phyloP scores from a whole-genome alignment of 495 filamentous ascomycete species.

The Lentithecium fluviatile region DNA sequence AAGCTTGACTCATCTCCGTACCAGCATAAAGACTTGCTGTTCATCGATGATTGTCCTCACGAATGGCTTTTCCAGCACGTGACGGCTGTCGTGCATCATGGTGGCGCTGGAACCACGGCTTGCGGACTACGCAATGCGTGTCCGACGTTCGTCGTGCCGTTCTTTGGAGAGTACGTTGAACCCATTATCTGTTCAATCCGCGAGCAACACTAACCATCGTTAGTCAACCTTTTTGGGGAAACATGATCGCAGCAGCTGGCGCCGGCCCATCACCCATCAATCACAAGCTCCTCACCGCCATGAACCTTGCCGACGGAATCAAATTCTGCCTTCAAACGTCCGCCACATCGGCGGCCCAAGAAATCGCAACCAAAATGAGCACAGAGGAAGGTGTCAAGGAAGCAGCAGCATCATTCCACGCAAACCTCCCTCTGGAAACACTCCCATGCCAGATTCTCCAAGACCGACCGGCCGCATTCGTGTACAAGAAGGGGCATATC shows the following conservation, averaged over 20 bases:
- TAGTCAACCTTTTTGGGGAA: conserved; percentile 72
- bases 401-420: conserved; percentile 68
- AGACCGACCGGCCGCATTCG: conserved; percentile 62
- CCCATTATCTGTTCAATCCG: too few species aligned
- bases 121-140: conserved; percentile 66
- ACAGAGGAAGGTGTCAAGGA: conserved; percentile 63
- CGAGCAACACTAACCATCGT: too few species aligned
- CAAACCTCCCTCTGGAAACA: conserved; percentile 58
- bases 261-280: conserved; percentile 73
- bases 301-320: conserved; percentile 64
- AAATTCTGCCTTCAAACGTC: conserved; percentile 56
- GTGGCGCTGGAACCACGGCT: conserved; percentile 79
- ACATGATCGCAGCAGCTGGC: conserved; percentile 68
- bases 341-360: conserved; percentile 55
- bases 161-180: conserved; percentile 64
- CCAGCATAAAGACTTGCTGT: conserved; percentile 70
- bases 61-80: conserved; percentile 81
- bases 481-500: conserved; percentile 67
- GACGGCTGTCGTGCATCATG: conserved; percentile 75
- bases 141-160: conserved; percentile 76
- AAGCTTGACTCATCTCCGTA: conserved; percentile 52
- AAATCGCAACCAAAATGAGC: conserved; percentile 60
- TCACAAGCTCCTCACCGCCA: conserved; percentile 62
- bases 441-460: conserved; percentile 58
- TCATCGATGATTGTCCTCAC: conserved; percentile 70